A percentile compares a stretch with the other conserved stretches of the same genome.
phyloP scores from a whole-genome alignment of 2,329 filamentous ascomycete genomes.

The Pseudofabraea citricarpa region DNA sequence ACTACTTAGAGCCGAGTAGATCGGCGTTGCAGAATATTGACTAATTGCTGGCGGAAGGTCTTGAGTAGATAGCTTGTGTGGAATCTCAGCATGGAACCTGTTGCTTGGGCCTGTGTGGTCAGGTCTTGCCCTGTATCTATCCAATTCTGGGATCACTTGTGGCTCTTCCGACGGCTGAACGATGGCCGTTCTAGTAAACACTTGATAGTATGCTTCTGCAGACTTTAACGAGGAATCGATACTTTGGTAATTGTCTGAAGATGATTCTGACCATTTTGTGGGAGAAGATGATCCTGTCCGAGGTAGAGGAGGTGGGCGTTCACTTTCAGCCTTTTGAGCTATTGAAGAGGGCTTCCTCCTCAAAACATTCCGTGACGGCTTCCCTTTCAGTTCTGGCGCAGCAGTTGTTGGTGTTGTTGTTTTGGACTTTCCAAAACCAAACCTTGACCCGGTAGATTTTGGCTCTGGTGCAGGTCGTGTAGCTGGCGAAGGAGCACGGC shows the following conservation, averaged over 20 bases:
- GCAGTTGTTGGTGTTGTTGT: constrained; percentile 9
- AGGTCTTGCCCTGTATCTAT: constrained; percentile 50
- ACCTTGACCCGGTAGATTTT: constrained; percentile 14
- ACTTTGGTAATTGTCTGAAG: constrained; percentile 15
- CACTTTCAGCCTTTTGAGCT: constrained; percentile 30
- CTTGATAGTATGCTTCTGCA: constrained; percentile 30
- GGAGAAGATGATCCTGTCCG: constrained; percentile 15
- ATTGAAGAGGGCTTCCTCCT: constrained; percentile 46
- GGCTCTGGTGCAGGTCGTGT: constrained; percentile 12
- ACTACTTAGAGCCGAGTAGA: constrained; percentile 30
- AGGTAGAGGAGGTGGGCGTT: constrained; percentile 20
- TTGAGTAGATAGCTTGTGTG: constrained; percentile 55
- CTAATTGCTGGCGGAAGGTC: constrained; percentile 64
- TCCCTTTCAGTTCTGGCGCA: constrained; percentile 17
- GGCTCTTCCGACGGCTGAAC: constrained; percentile 14
- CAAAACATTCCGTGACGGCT: constrained; percentile 37
- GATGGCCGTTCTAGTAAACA: constrained; percentile 32
- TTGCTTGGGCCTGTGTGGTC: constrained; percentile 28
- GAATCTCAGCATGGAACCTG: constrained; percentile 38
- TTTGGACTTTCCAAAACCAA: constrained; percentile 20
- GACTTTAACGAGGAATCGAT: constrained; percentile 18
- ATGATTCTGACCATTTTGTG: constrained; percentile 9
- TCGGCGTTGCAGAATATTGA: constrained; percentile 48
- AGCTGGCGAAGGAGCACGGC: constrained; percentile 15
- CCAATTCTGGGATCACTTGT: constrained; percentile 52